Base-by-base conservation (phyloP, 768 basidiomycete species). In the Amanita pallidorosea region DNA sequence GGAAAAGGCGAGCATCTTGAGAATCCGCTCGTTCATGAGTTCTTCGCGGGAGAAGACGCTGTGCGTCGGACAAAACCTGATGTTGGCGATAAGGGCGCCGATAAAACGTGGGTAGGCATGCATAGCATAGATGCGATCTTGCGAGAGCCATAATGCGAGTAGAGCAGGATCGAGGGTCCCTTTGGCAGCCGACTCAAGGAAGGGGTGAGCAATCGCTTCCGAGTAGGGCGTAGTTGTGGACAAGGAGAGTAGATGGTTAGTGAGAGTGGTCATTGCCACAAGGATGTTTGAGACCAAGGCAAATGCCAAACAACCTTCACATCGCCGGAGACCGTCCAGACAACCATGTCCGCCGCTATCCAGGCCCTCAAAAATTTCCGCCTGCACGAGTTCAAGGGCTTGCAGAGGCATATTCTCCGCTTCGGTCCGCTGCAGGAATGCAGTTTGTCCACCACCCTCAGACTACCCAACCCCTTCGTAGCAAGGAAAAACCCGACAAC, bases 51-150 rank as follows among this genome's bases (percentile, higher is more conserved):
- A 65, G 11, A 57, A 53, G 17, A 67, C 49, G 9, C 59, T 44
- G 53, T 71, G 56, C 7, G 63, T 53, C 1, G 65, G 63, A 22
- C 69, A 61, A 58, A 75, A 74, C 2, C 81, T 81, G 53, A 87
- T 78, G 33, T 72, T 70, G 6, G 78, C 58, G 54, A 89, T 80
- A 43, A 87, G 73, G 2, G 73, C 63, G 23, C 81, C 83, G 55
- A 86, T 77, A 67, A 84, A 85, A 47, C 75, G 76, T 12, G 85
- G 83, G 61, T 87, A 88, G 1, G 81, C 86, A 49, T 81, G 79
- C 1, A 78, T 77, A 27, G 84, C 85, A 61, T 88, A 88, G 50
- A 83, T 75, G 45, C 79, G 75, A 61, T 88, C 86, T 56, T 88
- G 86, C 12, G 76, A 72, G 52, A 88, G 75, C 76, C 80, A 88